Evolutionary conservation across 768 basidiomycete genomes (phyloP), one percentile per base, ranked within the genome.

Genomic region (Fistulinella prunicolor): DNA sequence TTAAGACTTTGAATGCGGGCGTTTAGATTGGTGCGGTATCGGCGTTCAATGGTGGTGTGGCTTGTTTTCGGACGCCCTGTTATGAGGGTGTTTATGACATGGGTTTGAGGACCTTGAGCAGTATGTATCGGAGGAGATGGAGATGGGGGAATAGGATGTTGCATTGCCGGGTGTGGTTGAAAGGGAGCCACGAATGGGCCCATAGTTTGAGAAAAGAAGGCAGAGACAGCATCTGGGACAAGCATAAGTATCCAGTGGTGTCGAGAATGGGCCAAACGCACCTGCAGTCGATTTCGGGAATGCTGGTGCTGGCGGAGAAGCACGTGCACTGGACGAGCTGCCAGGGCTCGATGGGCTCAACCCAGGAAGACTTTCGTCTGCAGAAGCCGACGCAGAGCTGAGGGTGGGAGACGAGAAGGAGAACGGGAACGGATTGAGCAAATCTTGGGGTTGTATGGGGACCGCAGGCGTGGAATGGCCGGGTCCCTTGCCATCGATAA

Each of bases 1-100:
- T 86, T 83, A 40, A 93, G 73, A 44, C 81, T 82, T 50, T 87
- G 85, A 26, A 93, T 92, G 41, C 90, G 85, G 0, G 89, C 86
- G 56, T 93, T 93, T 38, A 93, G 74, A 62, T 93, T 93, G 1
- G 90, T 92, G 47, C 90, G 84, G 65, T 93, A 93, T 35, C 90
- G 79, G 9, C 90, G 79, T 67, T 93, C 90, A 50, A 93, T 92
- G 19, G 89, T 91, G 4, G 90, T 93, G 61, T 93, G 90, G 56
- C 85, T 86, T 0, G 90, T 92, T 70, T 92, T 93, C n/a, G 54
- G 66, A 46, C 50, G 64, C 29, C 23, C 59, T 12, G 47, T 56
- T 17, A 52, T 38, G 20, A 51, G 21, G 35, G 54, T 47, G 48
- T 49, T 55, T 44, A 56, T 60, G 38, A 55, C 38, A 22, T 57